Conservation (phyloP, 257 asterid genomes). For the Verbascum thapsus region DNA sequence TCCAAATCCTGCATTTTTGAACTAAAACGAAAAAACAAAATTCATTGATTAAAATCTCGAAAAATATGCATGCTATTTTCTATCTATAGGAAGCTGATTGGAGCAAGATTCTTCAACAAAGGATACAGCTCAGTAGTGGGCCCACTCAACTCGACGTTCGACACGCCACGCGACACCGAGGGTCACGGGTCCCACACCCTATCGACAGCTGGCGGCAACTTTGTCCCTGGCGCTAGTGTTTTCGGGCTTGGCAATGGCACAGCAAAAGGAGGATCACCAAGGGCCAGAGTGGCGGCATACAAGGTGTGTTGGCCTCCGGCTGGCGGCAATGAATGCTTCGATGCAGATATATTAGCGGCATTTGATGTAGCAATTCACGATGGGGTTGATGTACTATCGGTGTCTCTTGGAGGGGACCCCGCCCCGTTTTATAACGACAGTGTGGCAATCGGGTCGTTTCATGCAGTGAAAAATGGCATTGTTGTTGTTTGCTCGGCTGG, state of each 20-base stretch:
- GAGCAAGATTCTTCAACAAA: slow-evolving; percentile 87
- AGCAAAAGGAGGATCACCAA: slow-evolving; percentile 93
- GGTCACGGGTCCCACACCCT: slow-evolving; percentile 95
- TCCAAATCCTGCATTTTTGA: too few relatives aligned
- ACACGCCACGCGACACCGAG: slow-evolving; percentile 67
- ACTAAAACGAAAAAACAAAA: too few relatives aligned
- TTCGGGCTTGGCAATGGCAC: slow-evolving; percentile 86
- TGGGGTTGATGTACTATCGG: slow-evolving; percentile 88
- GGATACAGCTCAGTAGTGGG: slow-evolving; percentile 72
- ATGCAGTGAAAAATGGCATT: slow-evolving; percentile 77
- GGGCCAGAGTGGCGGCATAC: slow-evolving; percentile 87
- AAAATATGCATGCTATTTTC: slow-evolving; percentile 10
- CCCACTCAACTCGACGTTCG: slow-evolving; percentile 57
- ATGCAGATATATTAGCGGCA: slow-evolving; percentile 86
- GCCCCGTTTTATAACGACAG: slow-evolving; percentile 65
- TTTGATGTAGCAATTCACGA: slow-evolving; percentile 85
- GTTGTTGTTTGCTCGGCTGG: slow-evolving; percentile 89
- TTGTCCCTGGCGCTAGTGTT: slow-evolving; percentile 66
- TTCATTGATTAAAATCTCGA: too few relatives aligned
- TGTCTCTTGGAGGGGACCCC: slow-evolving; percentile 78
- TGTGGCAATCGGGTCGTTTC: slow-evolving; percentile 86
- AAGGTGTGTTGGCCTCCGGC: slow-evolving; percentile 92
- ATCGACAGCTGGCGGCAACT: slow-evolving; percentile 92
- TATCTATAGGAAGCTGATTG: slow-evolving; percentile 77
- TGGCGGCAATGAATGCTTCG: slow-evolving; percentile 70